Evolutionary conservation across 345 rosid species (phyloP), one percentile per base, ranked within the genome.

Genomic region (Moricandia moricandioides): DNA sequence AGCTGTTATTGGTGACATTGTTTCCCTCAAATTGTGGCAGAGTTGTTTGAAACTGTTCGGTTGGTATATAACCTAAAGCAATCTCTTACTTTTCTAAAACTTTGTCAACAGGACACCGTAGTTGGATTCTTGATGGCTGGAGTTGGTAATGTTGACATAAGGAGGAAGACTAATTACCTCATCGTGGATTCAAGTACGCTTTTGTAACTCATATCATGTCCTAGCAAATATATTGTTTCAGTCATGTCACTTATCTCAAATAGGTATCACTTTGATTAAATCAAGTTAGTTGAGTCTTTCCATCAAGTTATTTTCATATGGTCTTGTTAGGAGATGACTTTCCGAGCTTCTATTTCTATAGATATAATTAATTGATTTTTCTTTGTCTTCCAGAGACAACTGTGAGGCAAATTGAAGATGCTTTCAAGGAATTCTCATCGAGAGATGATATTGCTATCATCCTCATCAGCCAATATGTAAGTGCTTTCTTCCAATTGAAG

Each of bases 41-140:
- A 40, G 7, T 65, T 59, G 37, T 39, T 11, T 66, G 47, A 7
- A 65, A 21, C 24, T 0, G 17, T 51, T 51, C 27, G 37, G 1
- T 67, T 30, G 33, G 33, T 30, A 33, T n/a, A 2, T 60, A 6
- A 37, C 8, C 30, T 26, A 47, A 52, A 14, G 43, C 11, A 27
- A 3, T 68, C 18, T 60, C 60, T 55, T 39, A 52, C 60, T 51
- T 72, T 12, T 61, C 6, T 71, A 10, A 10, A 47, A 43, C 1
- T 71, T 65, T 71, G 30, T 70, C 54, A 62, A 45, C 70, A 95
- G 99, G 99, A 95, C 76, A 92, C 97, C 0, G 84, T 95, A 11
- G 88, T 86, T 82, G 99, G 99, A 63, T 88, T 95, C 85, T 82
- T 92, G 86, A 88, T 92, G 79, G 94, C 97, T 78, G 99, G 99